These are phyloP conservation scores for Diaporthe sp. DNA, from an alignment of 2,329 filamentous ascomycete species.

Conservation along the genomic window DNA sequence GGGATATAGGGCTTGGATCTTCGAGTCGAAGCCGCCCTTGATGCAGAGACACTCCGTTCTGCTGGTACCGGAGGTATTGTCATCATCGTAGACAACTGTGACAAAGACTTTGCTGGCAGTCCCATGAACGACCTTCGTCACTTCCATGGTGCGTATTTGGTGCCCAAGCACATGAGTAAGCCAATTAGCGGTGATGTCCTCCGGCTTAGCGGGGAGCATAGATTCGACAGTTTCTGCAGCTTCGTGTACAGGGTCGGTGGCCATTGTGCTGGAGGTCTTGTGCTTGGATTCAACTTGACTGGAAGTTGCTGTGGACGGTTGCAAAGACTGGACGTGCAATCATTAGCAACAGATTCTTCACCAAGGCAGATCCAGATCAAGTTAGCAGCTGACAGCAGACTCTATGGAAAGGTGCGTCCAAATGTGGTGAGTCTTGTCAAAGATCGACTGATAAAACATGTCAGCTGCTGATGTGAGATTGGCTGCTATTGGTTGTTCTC, in stretches of 20 bases:
- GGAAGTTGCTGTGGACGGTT: background rate
- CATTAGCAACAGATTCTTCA: background rate
- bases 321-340: background rate
- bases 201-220: slow-evolving; percentile 46
- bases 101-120: slow-evolving; percentile 50
- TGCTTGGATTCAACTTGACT: background rate
- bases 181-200: slow-evolving; percentile 48
- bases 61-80: slow-evolving; percentile 32
- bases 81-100: slow-evolving; percentile 49
- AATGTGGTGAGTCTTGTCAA: background rate
- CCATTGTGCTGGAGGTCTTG: background rate
- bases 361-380: too few relatives aligned
- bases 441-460: background rate
- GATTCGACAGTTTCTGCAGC: background rate
- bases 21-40: slow-evolving; percentile 35
- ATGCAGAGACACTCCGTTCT: slow-evolving; percentile 42
- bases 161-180: slow-evolving; percentile 48
- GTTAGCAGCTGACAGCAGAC: background rate
- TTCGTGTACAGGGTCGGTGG: background rate
- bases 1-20: slow-evolving; percentile 1
- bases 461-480: slow-evolving; percentile 27
- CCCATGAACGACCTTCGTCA: slow-evolving; percentile 46
- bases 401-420: background rate
- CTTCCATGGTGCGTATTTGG: slow-evolving; percentile 45
- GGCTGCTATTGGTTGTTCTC: background rate